Evolutionary conservation across 495 filamentous ascomycete species (phyloP), one percentile per base, ranked within the genome.

Genomic region (Penicillium simplicissimum): DNA sequence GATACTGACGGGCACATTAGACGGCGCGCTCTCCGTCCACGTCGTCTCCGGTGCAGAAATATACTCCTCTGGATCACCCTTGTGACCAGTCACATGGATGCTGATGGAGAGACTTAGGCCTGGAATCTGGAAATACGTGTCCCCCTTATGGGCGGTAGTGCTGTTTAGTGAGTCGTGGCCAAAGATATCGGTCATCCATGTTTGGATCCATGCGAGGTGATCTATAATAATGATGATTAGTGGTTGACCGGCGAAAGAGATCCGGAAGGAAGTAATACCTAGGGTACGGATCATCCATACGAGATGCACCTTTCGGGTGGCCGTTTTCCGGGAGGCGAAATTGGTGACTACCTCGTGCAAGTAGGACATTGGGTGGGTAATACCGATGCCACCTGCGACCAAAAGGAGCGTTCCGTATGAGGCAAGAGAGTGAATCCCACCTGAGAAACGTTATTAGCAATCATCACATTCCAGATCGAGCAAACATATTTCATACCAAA

Each of bases 381-480:
- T 86, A 14, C 84, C 84, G 59, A 87, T 83, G 36, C 84, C 84
- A 1, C 81, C 83, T 11, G 83, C 84, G 64, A 87, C 78, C 52
- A 87, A 67, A 0, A 87, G 56, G 21, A 84, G 74, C 9, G 81
- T 84, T 33, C 84, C 83, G 64, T 85, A 87, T 0, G 79, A 82
- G 25, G 71, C 61, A 23, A 85, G 75, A 3, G 73, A 73, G 51
- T 85, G 75, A 45, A 83, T 74, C 7, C 82, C 82, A n/a, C 75
- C 76, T 79, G 35, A 14, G 5, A 17, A 10, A 13, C 25, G 35
- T 6, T 36, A 37, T 54, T 57, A 60, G 49, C 25, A 17, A 35
- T 35, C 3, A 42, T 10, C 5, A 1, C 25, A 17, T 14, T 5
- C 0, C 31, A 58, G 34, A 17, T 37, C 54, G 53, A 17, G 33